phyloP scores from a whole-genome alignment of 345 rosid genomes.

The Noccaea bulbosa region DNA sequence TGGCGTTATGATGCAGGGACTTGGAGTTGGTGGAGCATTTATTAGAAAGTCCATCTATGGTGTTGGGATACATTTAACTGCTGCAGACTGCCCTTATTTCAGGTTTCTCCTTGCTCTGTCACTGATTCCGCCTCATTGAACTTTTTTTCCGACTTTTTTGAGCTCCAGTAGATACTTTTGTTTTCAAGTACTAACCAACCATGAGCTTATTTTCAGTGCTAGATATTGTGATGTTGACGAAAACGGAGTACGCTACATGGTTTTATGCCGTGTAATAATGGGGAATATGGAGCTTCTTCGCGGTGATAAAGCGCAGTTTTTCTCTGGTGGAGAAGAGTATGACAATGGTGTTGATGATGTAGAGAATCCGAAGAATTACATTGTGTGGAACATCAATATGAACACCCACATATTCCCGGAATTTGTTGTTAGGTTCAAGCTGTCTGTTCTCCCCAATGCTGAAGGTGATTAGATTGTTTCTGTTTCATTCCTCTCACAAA shows the following conservation, averaged over 20 bases:
- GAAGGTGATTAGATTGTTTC: slow-evolving; percentile 69
- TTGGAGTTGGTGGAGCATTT: slow-evolving; percentile 67
- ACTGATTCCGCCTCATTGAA: neutral
- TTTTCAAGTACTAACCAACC: slow-evolving; percentile 14
- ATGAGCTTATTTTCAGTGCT: slow-evolving; percentile 61
- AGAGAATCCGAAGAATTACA: slow-evolving; percentile 60
- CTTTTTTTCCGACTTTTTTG: neutral
- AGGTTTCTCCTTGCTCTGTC: slow-evolving; percentile 51
- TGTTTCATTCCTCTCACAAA: neutral
- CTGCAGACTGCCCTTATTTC: slow-evolving; percentile 55
- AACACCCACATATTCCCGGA: slow-evolving; percentile 86
- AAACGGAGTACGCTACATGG: slow-evolving; percentile 67
- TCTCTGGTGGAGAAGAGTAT: slow-evolving; percentile 65
- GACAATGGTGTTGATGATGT: slow-evolving; percentile 89
- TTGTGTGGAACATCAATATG: slow-evolving; percentile 87
- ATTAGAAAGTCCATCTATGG: slow-evolving; percentile 60
- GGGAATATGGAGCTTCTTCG: slow-evolving; percentile 79
- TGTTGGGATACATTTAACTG: slow-evolving; percentile 78
- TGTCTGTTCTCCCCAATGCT: slow-evolving; percentile 46
- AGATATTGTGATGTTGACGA: slow-evolving; percentile 85
- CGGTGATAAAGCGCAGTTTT: slow-evolving; percentile 59
- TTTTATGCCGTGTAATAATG: slow-evolving; percentile 85
- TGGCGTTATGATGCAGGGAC: slow-evolving; percentile 57
- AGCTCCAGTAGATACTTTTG: neutral
- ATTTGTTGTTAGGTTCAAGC: slow-evolving; percentile 89